Evolutionary conservation across 192 early-diverging fungal species (phyloP).

Genomic region (Backusella sp.): DNA sequence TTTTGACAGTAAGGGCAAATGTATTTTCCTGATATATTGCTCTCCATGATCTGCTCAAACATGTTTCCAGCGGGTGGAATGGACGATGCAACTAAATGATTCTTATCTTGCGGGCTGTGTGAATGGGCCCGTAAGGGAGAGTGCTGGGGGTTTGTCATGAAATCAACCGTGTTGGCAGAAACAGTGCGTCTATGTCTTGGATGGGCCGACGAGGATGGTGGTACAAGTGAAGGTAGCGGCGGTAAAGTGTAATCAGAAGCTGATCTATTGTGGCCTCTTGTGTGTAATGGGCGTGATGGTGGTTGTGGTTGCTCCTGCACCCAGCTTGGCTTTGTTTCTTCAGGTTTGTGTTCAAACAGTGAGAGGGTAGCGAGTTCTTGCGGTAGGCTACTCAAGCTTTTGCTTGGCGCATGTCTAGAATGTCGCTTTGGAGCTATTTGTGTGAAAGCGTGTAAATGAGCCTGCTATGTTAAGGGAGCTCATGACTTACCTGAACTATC

Average conservation of each 20-base stretch:
- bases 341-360: neutral
- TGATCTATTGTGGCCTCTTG: neutral
- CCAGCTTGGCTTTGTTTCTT: neutral
- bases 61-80: neutral
- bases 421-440: neutral
- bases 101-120: neutral
- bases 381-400: conserved; percentile 5
- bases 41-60: neutral
- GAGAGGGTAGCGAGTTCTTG: conserved; percentile 6
- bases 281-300: neutral
- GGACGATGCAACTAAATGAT: neutral
- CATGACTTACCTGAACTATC: neutral
- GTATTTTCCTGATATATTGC: neutral
- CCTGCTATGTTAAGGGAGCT: neutral
- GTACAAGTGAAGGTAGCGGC: neutral
- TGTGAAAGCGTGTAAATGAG: neutral
- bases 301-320: neutral
- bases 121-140: neutral
- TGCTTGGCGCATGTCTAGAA: neutral
- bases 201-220: neutral
- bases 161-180: conserved; percentile 5
- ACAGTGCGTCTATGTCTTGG: conserved; percentile 3
- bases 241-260: conserved; percentile 1
- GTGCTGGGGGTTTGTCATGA: neutral
- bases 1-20: conserved; percentile 63